These are phyloP conservation scores for Cinnamomum chago DNA, from an alignment of 164 flowering plant genomes.

Conservation along the genomic window DNA sequence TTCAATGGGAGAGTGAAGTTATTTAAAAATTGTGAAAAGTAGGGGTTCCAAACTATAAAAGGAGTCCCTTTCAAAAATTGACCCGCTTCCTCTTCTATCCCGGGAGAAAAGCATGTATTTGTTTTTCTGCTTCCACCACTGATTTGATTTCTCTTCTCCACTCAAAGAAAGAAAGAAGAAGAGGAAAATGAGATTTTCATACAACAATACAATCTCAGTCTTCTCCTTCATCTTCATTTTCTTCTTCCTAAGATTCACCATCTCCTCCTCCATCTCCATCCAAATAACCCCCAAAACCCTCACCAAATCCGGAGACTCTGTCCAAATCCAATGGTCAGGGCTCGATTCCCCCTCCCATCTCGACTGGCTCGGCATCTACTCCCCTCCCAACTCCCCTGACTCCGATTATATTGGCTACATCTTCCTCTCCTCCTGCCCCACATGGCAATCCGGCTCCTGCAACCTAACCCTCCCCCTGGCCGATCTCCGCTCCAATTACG, in stretches of 20 bases:
- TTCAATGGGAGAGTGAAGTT: too few species aligned
- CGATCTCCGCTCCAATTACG: constrained; percentile 69
- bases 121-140: too few species aligned
- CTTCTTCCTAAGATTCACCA: constrained; percentile 4
- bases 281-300: constrained; percentile 40
- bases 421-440: constrained; percentile 54
- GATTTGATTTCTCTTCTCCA: too few species aligned
- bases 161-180: too few species aligned
- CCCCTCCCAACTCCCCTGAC: constrained; percentile 61
- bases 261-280: constrained; percentile 28
- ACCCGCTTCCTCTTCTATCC: too few species aligned
- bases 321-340: constrained; percentile 54
- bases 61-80: too few species aligned
- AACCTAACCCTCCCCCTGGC: constrained; percentile 55
- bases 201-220: constrained; percentile 1
- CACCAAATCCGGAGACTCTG: constrained; percentile 49
- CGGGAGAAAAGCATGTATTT: too few species aligned
- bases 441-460: constrained; percentile 75
- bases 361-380: constrained; percentile 84
- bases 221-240: constrained; percentile 12
- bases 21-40: too few species aligned
- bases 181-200: not conserved
- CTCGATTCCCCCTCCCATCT: constrained; percentile 55
- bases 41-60: too few species aligned
- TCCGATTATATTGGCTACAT: constrained; percentile 78